Conservation (phyloP, 805 yeast species). For the Metschnikowia aberdeeniae region DNA sequence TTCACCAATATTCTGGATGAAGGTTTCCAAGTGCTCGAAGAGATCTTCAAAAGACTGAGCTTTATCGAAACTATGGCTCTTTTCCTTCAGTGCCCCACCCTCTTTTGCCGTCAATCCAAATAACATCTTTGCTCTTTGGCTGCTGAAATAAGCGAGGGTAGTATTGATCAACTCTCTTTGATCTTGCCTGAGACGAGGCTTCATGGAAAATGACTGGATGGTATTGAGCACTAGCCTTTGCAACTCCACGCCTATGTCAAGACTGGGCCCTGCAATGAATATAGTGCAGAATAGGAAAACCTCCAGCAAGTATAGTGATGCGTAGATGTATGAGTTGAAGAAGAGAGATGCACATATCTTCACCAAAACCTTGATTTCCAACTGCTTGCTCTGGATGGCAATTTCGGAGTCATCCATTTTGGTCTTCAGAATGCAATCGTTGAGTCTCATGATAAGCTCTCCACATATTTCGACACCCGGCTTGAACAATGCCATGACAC, state of each 20-base stretch:
- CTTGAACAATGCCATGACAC: conserved; percentile 57
- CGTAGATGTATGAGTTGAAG: conserved; percentile 62
- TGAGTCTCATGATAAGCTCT: conserved; percentile 53
- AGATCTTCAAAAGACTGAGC: conserved; percentile 53
- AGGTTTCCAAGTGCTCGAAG: conserved; percentile 49
- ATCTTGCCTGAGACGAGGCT: conserved; percentile 42
- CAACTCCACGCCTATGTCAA: conserved; percentile 56
- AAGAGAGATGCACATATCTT: conserved; percentile 60
- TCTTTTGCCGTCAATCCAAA: conserved; percentile 60
- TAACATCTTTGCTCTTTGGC: conserved; percentile 64
- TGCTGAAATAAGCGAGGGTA: conserved; percentile 45
- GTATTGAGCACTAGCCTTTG: conserved; percentile 62
- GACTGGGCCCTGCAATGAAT: conserved; percentile 48
- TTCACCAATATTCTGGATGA: conserved; percentile 48
- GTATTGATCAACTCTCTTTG: conserved; percentile 42
- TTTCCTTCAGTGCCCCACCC: conserved; percentile 31
- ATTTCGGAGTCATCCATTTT: conserved; percentile 39
- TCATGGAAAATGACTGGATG: conserved; percentile 63
- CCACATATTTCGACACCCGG: conserved; percentile 76
- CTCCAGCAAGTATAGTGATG: conserved; percentile 67
- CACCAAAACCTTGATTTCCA: conserved; percentile 66
- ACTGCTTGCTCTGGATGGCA: conserved; percentile 49
- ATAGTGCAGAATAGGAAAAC: conserved; percentile 63
- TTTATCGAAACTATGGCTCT: conserved; percentile 36
- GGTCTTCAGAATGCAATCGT: conserved; percentile 50